phyloP scores from a whole-genome alignment of 129 eudicot species.

The Artemisia argyi region DNA sequence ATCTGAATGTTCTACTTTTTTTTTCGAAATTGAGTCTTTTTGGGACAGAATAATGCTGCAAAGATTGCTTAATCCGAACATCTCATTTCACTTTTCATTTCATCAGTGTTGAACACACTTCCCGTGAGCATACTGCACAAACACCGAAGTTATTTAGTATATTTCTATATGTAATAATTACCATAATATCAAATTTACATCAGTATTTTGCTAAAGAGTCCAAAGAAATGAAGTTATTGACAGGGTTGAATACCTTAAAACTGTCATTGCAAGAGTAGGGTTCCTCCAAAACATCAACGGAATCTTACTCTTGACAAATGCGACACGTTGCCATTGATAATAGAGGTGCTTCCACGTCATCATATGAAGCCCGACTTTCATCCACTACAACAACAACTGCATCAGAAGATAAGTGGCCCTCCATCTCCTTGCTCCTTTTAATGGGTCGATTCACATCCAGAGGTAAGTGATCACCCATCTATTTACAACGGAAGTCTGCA shows the following conservation, averaged over 20 bases:
- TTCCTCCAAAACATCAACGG: constrained; percentile 28
- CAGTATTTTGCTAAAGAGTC: no score
- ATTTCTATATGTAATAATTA: no score
- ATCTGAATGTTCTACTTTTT: background rate
- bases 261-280: constrained; percentile 45
- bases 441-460: no score
- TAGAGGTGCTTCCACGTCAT: constrained; percentile 72
- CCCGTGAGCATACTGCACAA: constrained; percentile 41
- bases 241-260: constrained; percentile 22
- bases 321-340: constrained; percentile 41
- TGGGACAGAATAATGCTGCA: background rate
- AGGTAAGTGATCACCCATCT: no score
- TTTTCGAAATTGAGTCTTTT: constrained; percentile 1
- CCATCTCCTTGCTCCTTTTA: constrained; percentile 41
- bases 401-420: constrained; percentile 42
- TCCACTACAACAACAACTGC: constrained; percentile 30
- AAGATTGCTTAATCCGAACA: no score
- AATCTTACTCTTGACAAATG: constrained; percentile 44
- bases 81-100: constrained; percentile 26
- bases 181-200: no score
- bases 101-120: constrained; percentile 45
- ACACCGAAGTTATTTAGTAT: background rate
- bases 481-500: no score
- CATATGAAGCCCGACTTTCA: constrained; percentile 40
- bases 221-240: background rate